A percentile compares a stretch with the other conserved stretches of the same genome.
Evolutionary conservation across 2,329 filamentous ascomycete genomes (phyloP).

Genomic region (Amauroascus niger): DNA sequence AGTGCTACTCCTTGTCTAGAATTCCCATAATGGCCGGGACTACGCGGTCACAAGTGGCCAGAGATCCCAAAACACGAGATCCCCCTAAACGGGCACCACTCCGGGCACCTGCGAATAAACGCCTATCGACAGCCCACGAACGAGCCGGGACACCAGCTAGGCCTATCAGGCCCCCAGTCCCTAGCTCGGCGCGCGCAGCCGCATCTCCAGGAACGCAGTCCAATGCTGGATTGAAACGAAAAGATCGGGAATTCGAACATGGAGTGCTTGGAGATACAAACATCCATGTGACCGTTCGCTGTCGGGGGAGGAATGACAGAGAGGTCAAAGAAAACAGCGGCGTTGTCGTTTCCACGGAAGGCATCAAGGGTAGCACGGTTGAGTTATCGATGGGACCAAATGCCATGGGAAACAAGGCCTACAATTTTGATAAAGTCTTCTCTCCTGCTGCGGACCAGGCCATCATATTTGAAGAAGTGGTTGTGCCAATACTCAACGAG

Average conservation of each 20-base stretch:
- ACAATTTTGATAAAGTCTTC: conserved; percentile 94
- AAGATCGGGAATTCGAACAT: conserved; percentile 72
- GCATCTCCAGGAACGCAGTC: conserved; percentile 38
- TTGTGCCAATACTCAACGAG: conserved; percentile 85
- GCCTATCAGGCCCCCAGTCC: conserved; percentile 51
- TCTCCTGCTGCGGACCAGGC: conserved; percentile 87
- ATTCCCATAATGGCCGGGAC: conserved; percentile 13
- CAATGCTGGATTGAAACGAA: conserved; percentile 62
- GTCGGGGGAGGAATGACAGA: conserved; percentile 81
- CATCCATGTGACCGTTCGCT: conserved; percentile 94
- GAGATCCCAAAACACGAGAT: conserved; percentile 36
- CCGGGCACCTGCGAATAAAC: conserved; percentile 44
- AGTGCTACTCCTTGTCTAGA: neutral
- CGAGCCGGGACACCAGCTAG: conserved; percentile 60
- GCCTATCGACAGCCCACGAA: conserved; percentile 45
- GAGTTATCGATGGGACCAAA: conserved; percentile 87
- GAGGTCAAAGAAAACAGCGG: conserved; percentile 92
- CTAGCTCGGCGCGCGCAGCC: conserved; percentile 31
- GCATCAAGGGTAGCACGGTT: conserved; percentile 73
- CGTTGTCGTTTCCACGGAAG: conserved; percentile 79
- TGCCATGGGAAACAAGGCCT: conserved; percentile 88
- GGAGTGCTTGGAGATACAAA: conserved; percentile 55
- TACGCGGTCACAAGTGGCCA: conserved; percentile 17
- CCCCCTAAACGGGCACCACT: conserved; percentile 41
- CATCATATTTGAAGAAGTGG: conserved; percentile 92